These are phyloP conservation scores for Puccinia triticina DNA, from an alignment of 1,284 basidiomycete species.

Conservation along the genomic window DNA sequence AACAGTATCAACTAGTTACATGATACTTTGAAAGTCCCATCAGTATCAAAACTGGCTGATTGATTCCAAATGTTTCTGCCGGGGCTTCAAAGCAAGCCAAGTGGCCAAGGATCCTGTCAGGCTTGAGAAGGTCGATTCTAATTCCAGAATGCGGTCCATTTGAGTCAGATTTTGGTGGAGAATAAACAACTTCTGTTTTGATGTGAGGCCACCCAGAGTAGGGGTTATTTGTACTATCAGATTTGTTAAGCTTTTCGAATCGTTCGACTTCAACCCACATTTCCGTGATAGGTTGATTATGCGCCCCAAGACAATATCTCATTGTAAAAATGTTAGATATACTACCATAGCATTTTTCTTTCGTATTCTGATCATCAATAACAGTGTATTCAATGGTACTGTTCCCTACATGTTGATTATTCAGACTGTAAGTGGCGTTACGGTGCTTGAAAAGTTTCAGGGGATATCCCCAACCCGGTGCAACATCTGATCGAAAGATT, in stretches of 20 bases:
- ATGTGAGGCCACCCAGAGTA: conserved; percentile 11
- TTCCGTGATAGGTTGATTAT: not conserved
- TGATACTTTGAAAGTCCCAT: not conserved
- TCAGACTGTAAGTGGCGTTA: not conserved
- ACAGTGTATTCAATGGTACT: not conserved
- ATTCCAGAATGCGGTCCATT: not conserved
- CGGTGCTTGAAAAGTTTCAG: not conserved
- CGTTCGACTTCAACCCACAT: conserved; percentile 1
- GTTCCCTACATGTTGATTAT: not conserved
- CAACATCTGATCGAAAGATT: not conserved
- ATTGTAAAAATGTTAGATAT: conserved; percentile 5
- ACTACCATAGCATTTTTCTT: not conserved
- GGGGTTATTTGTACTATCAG: not conserved
- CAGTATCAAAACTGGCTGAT: not conserved
- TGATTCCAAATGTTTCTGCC: not conserved
- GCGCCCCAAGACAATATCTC: not conserved
- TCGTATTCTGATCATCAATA: not conserved
- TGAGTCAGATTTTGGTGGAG: not conserved
- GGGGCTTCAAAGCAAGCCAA: not conserved
- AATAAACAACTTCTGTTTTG: conserved; percentile 1
- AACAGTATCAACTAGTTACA: not conserved
- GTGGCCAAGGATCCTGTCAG: not conserved
- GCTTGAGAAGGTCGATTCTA: not conserved
- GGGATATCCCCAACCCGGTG: not conserved
- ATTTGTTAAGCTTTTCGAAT: not conserved